Base-by-base conservation (phyloP, 345 rosid species). In the Salix dunnii region DNA sequence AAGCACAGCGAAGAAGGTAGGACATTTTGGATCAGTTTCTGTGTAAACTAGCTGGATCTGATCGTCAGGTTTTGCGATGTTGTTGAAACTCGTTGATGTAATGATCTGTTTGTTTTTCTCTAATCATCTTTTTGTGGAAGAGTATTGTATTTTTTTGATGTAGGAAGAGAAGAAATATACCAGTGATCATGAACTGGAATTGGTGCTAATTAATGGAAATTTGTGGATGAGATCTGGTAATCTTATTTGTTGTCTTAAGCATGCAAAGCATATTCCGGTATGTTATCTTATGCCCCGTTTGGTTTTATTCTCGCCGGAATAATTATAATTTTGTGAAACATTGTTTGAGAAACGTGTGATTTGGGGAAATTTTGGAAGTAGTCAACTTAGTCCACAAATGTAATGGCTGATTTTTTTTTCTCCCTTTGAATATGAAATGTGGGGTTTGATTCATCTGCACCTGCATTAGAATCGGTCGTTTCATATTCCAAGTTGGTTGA, bases 1-100 rank as follows among this genome's bases (percentile, higher is more conserved):
- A 82, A 77, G 69, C 69, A n/a, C 75, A 77, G 82, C 49, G 9
- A 77, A 73, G 53, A 77, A 79, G 74, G 79, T 77, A 75, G 81
- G 68, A 20, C 36, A 31, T 66, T 68, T 78, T 65, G 67, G 53
- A 61, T 49, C 9, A 48, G 64, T 21, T 27, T 72, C 36, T 78
- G 81, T 72, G 81, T 74, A 79, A 78, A 76, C 43, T 68, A 72
- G 58, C 74, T 51, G 73, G 68, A 20, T 49, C 40, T 77, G 5
- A 58, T 68, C 43, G 5, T 40, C 67, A 63, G 70, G 30, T 75
- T 74, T 82, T 67, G 30, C 35, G 28, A 58, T 74, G 71, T 9
- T 74, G 77, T 74, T 66, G 74, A 64, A 60, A 38, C 53, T 40
- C 67, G 25, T 58, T 30, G 53, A 11, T 63, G 43, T 73, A 14